A percentile compares a stretch with the other conserved stretches of the same genome.
Conservation (phyloP, 148 eudicot species). For the Chenopodium album region DNA sequence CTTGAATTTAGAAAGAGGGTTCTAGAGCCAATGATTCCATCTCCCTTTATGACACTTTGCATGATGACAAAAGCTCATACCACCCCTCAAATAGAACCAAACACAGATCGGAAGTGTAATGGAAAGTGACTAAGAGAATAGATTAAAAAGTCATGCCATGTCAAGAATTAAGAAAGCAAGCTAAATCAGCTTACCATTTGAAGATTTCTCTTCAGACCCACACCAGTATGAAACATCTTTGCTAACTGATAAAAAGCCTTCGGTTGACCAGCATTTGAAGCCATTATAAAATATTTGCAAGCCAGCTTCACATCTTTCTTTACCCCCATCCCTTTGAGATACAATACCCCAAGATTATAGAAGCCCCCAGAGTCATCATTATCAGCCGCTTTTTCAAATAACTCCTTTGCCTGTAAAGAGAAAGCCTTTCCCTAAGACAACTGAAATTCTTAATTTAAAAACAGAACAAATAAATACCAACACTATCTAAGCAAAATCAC, state of each 20-base stretch:
- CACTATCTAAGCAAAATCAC: not conserved
- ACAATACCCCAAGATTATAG: conserved; percentile 91
- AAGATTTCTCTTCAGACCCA: conserved; percentile 77
- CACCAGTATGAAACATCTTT: conserved; percentile 95
- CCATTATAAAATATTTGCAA: conserved; percentile 56
- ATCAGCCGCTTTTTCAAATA: conserved; percentile 84
- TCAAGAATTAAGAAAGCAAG: not conserved
- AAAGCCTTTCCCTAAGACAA: not conserved
- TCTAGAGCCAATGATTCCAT: not conserved
- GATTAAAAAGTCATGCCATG: not conserved
- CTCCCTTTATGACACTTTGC: not conserved
- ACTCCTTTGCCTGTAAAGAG: conserved; percentile 76
- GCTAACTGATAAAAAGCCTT: conserved; percentile 96
- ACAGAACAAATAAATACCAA: not conserved
- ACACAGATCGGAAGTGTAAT: not conserved
- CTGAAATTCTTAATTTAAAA: not conserved
- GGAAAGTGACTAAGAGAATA: not conserved
- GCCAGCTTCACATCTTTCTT: conserved; percentile 81
- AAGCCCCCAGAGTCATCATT: conserved; percentile 80
- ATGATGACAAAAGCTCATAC: not conserved
- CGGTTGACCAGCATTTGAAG: conserved; percentile 81
- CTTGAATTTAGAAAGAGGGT: not conserved
- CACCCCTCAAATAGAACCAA: not conserved
- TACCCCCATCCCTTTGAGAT: conserved; percentile 89
- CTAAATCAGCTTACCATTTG: conserved; percentile 53